Evolutionary conservation across 768 basidiomycete genomes (phyloP).

Genomic region (Porphyrellus cyaneotinctus): DNA sequence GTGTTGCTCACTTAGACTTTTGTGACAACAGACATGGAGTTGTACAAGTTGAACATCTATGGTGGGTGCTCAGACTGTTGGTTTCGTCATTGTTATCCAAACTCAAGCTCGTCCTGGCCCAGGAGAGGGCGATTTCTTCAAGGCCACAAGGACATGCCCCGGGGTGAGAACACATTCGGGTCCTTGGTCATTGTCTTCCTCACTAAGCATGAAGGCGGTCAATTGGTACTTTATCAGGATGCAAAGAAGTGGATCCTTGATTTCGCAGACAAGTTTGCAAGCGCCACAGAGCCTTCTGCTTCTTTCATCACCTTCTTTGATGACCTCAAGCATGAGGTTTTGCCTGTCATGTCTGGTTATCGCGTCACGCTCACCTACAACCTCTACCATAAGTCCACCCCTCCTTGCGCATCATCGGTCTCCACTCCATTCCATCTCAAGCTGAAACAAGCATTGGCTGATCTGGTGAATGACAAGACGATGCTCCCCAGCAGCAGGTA

Average conservation of each 20-base stretch:
- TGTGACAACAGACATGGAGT: constrained; percentile 19
- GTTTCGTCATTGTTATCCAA: not conserved
- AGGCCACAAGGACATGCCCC: constrained; percentile 4
- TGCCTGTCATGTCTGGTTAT: constrained; percentile 38
- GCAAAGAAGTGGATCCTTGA: constrained; percentile 3
- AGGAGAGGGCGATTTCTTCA: constrained; percentile 5
- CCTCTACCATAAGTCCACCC: constrained; percentile 15
- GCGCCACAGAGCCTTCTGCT: constrained; percentile 8
- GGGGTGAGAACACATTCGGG: constrained; percentile 39
- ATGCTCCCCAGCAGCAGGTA: constrained; percentile 9
- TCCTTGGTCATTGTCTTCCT: constrained; percentile 21
- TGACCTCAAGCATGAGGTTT: constrained; percentile 45
- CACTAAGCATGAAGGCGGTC: not conserved
- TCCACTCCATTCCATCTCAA: not conserved
- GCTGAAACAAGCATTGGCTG: not conserved
- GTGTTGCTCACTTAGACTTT: not conserved
- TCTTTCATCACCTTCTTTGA: constrained; percentile 42
- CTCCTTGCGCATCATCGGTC: not conserved
- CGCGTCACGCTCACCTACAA: constrained; percentile 46
- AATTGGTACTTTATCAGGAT: constrained; percentile 6
- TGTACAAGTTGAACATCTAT: constrained; percentile 16
- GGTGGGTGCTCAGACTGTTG: constrained; percentile 21
- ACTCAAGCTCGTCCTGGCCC: not conserved
- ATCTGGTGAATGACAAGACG: not conserved
- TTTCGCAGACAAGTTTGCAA: not conserved